Percentiles rank a stretch among this genome's conserved stretches.
Conservation (phyloP, 345 rosid genomes). For the Lumnitzera littorea region DNA sequence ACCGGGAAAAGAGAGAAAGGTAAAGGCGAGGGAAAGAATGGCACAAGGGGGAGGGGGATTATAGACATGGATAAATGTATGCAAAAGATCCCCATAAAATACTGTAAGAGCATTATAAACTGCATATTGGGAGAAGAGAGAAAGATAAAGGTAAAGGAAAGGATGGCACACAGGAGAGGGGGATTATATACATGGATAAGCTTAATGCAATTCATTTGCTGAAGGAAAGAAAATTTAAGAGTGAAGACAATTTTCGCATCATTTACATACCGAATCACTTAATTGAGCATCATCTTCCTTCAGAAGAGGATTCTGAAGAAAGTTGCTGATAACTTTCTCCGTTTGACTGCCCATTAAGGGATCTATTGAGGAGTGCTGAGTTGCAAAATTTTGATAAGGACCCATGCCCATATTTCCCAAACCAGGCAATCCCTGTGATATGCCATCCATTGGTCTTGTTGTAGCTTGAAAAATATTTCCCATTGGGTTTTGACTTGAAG, state of each 20-base stretch:
- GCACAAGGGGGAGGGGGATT: too few species aligned
- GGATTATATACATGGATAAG: not conserved
- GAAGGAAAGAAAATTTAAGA: not conserved
- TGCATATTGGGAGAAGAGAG: not conserved
- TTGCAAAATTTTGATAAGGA: constrained; percentile 19
- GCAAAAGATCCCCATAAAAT: constrained; percentile 9
- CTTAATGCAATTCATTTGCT: not conserved
- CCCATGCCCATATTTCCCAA: constrained; percentile 17
- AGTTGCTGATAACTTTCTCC: constrained; percentile 64
- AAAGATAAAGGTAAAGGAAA: not conserved
- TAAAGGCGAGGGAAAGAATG: not conserved
- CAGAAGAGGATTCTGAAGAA: constrained; percentile 55
- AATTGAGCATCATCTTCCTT: constrained; percentile 38
- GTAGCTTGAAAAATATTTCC: constrained; percentile 32
- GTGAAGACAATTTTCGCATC: not conserved
- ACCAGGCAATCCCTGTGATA: constrained; percentile 26
- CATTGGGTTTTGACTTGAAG: constrained; percentile 29
- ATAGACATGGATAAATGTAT: constrained; percentile 11
- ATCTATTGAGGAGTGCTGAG: constrained; percentile 18
- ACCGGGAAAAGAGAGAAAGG: not conserved
- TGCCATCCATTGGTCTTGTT: constrained; percentile 26
- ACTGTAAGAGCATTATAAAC: constrained; percentile 6
- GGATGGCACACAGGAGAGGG: not conserved
- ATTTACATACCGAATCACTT: constrained; percentile 35
- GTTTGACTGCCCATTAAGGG: constrained; percentile 56